Evolutionary conservation across 108 stramenopile species (phyloP).

Genomic region (Skeletonema costatum): DNA sequence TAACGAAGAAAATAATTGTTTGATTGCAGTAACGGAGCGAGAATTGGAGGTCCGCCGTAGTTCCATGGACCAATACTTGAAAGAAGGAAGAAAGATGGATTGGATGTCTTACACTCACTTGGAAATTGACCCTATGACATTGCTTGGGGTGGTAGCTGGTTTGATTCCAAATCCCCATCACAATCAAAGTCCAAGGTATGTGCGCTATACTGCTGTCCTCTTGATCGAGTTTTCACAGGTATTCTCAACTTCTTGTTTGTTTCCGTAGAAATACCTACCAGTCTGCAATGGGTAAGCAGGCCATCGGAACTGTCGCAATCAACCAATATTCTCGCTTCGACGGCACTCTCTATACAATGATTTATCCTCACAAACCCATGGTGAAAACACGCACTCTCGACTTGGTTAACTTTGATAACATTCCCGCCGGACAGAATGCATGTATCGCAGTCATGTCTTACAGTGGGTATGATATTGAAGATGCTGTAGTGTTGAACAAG

Average conservation of each 20-base stretch:
- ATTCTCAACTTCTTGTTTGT: neutral
- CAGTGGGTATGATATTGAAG: constrained; percentile 99
- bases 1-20: constrained; percentile 98
- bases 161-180: constrained; percentile 99
- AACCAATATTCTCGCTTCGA: constrained; percentile 98
- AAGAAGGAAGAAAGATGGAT: constrained; percentile 29
- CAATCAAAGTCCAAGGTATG: constrained; percentile 94
- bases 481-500: constrained; percentile 98
- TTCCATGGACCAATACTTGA: constrained; percentile 48
- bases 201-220: neutral
- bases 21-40: constrained; percentile 92
- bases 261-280: constrained; percentile 87
- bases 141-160: constrained; percentile 97
- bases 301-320: constrained; percentile 95
- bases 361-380: constrained; percentile 99
- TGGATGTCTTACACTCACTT: constrained; percentile 93
- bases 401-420: constrained; percentile 94
- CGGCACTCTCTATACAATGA: constrained; percentile 92
- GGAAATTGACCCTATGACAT: constrained; percentile 98
- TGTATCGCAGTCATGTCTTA: constrained; percentile 98
- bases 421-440: constrained; percentile 98
- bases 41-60: constrained; percentile 79
- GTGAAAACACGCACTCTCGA: constrained; percentile 96
- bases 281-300: constrained; percentile 99
- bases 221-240: neutral